Percentiles rank a stretch among this genome's conserved stretches.
phyloP scores from a whole-genome alignment of 2,329 filamentous ascomycete genomes.

The Penicillium brevicompactum region DNA sequence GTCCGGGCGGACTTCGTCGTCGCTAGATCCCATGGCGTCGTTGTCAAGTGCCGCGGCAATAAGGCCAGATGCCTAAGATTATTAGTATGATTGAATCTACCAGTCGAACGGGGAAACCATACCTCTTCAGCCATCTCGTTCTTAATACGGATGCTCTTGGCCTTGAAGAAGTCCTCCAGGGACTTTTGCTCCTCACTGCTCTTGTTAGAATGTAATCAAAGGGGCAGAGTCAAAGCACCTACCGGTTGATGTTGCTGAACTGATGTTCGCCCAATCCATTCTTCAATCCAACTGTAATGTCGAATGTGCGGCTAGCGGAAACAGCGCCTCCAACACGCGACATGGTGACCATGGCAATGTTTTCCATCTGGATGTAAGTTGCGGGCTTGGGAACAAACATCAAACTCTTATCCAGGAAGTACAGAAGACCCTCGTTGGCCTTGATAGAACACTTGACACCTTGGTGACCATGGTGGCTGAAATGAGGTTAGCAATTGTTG shows the following conservation, averaged over 20 bases:
- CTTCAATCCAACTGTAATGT: slow-evolving; percentile 93
- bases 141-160: slow-evolving; percentile 92
- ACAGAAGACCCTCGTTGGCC: slow-evolving; percentile 95
- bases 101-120: slow-evolving; percentile 43
- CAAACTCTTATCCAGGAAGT: slow-evolving; percentile 96
- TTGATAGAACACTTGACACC: slow-evolving; percentile 99
- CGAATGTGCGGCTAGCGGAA: slow-evolving; percentile 91
- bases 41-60: slow-evolving; percentile 82
- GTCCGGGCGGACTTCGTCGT: slow-evolving; percentile 73
- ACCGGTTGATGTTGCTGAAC: slow-evolving; percentile 98
- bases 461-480: slow-evolving; percentile 80
- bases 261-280: slow-evolving; percentile 83
- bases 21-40: slow-evolving; percentile 79
- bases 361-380: slow-evolving; percentile 94
- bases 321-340: slow-evolving; percentile 93
- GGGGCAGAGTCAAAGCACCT: slow-evolving; percentile 20
- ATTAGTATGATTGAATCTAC: slow-evolving; percentile 23
- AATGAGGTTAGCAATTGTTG: slow-evolving; percentile 13
- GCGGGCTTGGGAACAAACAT: slow-evolving; percentile 99
- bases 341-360: slow-evolving; percentile 88
- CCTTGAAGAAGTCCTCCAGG: slow-evolving; percentile 96
- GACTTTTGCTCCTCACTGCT: slow-evolving; percentile 84
- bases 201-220: slow-evolving; percentile 20
- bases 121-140: slow-evolving; percentile 98
- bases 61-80: slow-evolving; percentile 54